Evolutionary conservation across 2,329 filamentous ascomycete species (phyloP), one percentile per base, ranked within the genome.

Genomic region (Fusarium transvaalense): DNA sequence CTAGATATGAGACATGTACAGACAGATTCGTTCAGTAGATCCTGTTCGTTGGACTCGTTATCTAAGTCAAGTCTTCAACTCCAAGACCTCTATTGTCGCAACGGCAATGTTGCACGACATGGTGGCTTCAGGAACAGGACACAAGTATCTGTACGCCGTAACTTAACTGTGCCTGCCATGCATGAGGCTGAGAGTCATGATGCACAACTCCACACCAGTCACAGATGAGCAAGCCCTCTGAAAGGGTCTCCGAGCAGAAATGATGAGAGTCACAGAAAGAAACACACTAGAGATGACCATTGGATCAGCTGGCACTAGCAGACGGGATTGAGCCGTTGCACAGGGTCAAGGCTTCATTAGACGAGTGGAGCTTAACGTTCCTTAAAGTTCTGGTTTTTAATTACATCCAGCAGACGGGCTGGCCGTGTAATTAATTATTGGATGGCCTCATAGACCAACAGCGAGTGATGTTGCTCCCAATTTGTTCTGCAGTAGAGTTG

Each of bases 371-470:
- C 61, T 59, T 45, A 47, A 58, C 43, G 54, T 70, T 66, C 67
- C 71, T 71, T 66, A 62, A 61, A 61, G 62, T 64, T 72, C 69
- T 75, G 64, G 64, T 65, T 71, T 75, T 73, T 74, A 74, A 74
- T 75, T 74, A 69, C 69, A 42, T 67, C 46, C 55, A 61, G 66
- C 56, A 56, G 53, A 63, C 47, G 61, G 71, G 71, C 54, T 60
- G 60, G 61, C 43, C 43, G 56, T 52, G 58, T 61, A 59, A 61
- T 71, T 73, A 61, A 68, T 66, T 68, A 61, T 57, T 68, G 57
- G 59, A 57, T 51, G 43, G 54, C 41, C 57, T 58, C 46, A 56
- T 41, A 43, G 54, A 64, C 43, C 19, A 29, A 48, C 38, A 35
- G 45, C 29, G 25, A 58, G 52, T 54, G 35, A 43, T 32, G 51